Conservation (phyloP, 1,139 yeast genomes). For the Torulaspora pretoriensis region DNA sequence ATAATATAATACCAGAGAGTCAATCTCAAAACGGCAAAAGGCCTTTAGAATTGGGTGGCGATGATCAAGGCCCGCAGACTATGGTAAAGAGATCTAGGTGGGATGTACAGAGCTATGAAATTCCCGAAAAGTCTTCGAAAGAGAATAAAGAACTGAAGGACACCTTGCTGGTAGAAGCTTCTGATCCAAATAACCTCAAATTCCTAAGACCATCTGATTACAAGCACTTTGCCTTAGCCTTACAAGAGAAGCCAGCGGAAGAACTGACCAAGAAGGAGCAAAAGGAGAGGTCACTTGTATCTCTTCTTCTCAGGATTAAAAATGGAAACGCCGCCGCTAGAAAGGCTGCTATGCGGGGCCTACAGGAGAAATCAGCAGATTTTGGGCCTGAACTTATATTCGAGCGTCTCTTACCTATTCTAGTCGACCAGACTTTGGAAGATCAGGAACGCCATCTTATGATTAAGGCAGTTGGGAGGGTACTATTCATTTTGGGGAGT, state of each 20-base stretch:
- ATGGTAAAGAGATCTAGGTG: slow-evolving; percentile 34
- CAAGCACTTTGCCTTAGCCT: slow-evolving; percentile 64
- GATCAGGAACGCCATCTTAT: slow-evolving; percentile 82
- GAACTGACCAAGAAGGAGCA: slow-evolving; percentile 49
- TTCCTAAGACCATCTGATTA: slow-evolving; percentile 69
- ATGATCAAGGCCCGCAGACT: slow-evolving; percentile 20
- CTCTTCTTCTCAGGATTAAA: slow-evolving; percentile 62
- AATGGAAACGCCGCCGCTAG: slow-evolving; percentile 70
- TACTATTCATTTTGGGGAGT: slow-evolving; percentile 61
- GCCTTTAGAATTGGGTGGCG: slow-evolving; percentile 24
- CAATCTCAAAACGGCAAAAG: slow-evolving; percentile 1
- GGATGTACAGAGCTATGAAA: slow-evolving; percentile 37
- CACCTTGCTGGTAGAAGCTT: slow-evolving; percentile 50
- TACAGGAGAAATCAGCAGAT: slow-evolving; percentile 59
- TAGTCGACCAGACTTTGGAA: slow-evolving; percentile 68
- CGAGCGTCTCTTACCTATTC: slow-evolving; percentile 64
- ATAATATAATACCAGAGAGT: slow-evolving; percentile 25
- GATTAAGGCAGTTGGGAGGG: slow-evolving; percentile 69
- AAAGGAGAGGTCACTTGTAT: slow-evolving; percentile 59
- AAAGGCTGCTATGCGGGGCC: slow-evolving; percentile 63
- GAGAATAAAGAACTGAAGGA: slow-evolving; percentile 32
- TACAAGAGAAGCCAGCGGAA: slow-evolving; percentile 39
- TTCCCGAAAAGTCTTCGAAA: slow-evolving; percentile 37
- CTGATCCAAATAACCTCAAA: slow-evolving; percentile 61
- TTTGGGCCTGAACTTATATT: slow-evolving; percentile 72